Base-by-base conservation (phyloP, 495 filamentous ascomycete genomes). In the Hypoxylon intermedium region DNA sequence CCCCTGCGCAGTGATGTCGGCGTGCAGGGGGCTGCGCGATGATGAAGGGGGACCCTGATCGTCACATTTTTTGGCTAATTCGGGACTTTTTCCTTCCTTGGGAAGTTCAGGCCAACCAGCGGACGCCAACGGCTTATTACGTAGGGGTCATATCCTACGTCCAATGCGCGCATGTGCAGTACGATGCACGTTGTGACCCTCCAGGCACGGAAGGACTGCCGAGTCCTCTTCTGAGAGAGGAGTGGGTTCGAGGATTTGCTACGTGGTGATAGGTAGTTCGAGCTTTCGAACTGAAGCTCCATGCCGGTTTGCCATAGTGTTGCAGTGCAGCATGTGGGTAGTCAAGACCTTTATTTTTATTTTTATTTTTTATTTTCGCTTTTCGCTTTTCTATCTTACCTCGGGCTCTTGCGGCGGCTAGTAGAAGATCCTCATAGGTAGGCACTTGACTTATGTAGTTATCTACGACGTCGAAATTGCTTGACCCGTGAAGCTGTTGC, bases 21-120 rank as follows among this genome's bases (percentile, higher is more conserved):
- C 47, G 34, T 38, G 51, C 58, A 62, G 37, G 4, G 24, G 4
- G 15, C 51, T 50, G 51, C 58, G 51, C 30, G 51, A 61, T 7
- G 36, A 15, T 55, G 58, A 51, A 56, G 46, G 21, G 51, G 49
- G 60, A 64, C 60, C 60, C 60, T 64, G 60, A 58, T 58, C 60
- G 60, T 58, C 60, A 24, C 43, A 41, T 21, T 52, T 44, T 37
- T 28, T 45, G 55, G 47, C 45, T 59, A 52, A 44, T 58, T 59
- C 40, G 33, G 40, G 44, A 34, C 5, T 20, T 13, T 33, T 18
- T 28, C 13, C 30, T 6, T 38, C 3, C 31, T n/a, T n/a, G n/a
- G 31, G 36, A 9, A 26, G 24, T 7, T 20, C n/a, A n/a, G 40
- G 12, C 60, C 60, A 58, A 58, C 49, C 48, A 42, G 15, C 24